Percentiles rank a stretch among this genome's conserved stretches.
These are phyloP conservation scores for Dactylis glomerata DNA, from an alignment of 176 grass and related monocot genomes.

Conservation along the genomic window DNA sequence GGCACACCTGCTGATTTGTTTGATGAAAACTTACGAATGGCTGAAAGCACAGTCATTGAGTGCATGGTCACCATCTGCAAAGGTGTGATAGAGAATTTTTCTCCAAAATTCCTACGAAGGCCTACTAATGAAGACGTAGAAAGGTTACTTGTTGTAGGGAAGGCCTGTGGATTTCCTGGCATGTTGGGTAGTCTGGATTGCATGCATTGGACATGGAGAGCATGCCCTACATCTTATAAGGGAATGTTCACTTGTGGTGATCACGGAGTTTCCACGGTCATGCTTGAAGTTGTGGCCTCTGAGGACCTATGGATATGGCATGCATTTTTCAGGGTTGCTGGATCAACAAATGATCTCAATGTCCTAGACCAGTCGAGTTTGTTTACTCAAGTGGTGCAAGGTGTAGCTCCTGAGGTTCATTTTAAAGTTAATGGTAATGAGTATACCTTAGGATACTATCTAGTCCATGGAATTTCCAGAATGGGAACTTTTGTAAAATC, in stretches of 20 bases:
- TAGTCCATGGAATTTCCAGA: neutral
- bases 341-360: neutral
- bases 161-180: neutral
- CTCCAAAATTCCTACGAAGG: no score
- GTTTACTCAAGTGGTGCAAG: neutral
- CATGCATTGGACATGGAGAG: neutral
- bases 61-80: no score
- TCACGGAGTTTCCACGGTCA: neutral
- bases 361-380: neutral
- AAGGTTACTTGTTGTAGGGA: no score
- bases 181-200: neutral
- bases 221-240: neutral
- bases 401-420: neutral
- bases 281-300: neutral
- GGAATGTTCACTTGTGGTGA: neutral
- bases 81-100: no score
- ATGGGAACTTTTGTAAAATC: no score
- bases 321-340: neutral
- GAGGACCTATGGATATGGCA: conserved; percentile 3
- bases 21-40: no score
- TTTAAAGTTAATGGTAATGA: neutral
- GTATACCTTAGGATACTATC: neutral
- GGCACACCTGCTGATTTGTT: no score
- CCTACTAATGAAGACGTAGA: no score
- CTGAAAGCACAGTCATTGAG: no score